A percentile compares a stretch with the other conserved stretches of the same genome.
phyloP scores from a whole-genome alignment of 306 rosid species.

The Gastrolobium bilobum region DNA sequence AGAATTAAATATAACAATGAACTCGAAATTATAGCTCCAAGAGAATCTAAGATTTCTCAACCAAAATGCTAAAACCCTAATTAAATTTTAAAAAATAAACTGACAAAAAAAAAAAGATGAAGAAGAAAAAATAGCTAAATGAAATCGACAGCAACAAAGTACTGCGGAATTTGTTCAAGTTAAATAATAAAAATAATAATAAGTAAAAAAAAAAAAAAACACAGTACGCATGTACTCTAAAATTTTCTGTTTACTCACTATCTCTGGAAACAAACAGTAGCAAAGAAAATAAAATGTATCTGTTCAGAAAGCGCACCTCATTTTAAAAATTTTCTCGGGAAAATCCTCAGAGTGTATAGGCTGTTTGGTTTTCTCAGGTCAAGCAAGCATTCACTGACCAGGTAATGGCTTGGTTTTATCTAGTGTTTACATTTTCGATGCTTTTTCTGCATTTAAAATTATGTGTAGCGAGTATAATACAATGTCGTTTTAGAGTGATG shows the following conservation, averaged over 20 bases:
- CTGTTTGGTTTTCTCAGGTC: not conserved
- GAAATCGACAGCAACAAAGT: not conserved
- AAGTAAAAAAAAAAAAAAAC: not conserved
- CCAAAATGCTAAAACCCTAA: conserved; percentile 40
- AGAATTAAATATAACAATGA: not conserved
- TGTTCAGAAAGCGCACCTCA: conserved; percentile 34
- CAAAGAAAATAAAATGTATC: not conserved
- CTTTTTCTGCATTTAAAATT: no score
- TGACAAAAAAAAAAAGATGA: not conserved
- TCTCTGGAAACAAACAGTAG: not conserved
- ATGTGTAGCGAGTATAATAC: no score
- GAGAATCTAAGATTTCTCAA: not conserved
- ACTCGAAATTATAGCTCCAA: not conserved
- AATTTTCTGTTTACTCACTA: not conserved
- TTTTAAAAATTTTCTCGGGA: not conserved
- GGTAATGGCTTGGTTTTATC: not conserved
- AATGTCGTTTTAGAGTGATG: no score
- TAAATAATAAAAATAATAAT: not conserved
- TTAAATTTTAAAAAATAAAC: not conserved
- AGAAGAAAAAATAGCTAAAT: not conserved
- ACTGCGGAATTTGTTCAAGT: not conserved
- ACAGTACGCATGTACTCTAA: not conserved
- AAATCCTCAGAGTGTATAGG: not conserved
- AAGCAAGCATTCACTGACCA: not conserved
- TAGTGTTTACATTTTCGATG: no score